Base-by-base conservation (phyloP, 2,329 filamentous ascomycete species). In the Ophiostoma montium region DNA sequence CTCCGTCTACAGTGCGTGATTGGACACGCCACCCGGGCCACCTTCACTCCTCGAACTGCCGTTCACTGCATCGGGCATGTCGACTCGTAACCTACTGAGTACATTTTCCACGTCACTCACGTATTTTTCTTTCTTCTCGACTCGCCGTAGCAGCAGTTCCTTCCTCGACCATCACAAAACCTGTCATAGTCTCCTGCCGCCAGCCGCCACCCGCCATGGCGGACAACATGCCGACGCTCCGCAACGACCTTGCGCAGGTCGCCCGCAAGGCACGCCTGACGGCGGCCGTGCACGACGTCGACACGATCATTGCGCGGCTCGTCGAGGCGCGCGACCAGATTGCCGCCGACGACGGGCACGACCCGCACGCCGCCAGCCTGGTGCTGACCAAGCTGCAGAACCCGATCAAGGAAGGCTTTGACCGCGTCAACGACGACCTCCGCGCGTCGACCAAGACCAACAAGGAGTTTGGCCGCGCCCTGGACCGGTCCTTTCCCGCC, bases 351-450 rank as follows among this genome's bases (percentile, higher is more conserved):
- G 30, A n/a, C 30, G 30, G 8, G 15, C 59, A 65, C 76, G 83
- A 88, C 59, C 78, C 84, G 21, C 78, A 80, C 54, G 77, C 76
- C 35, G 80, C 86, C 15, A 78, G 81, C 38, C 70, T 89, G 52
- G 83, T 81, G 23, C 75, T 96, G 58, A 84, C 85, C 30, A 89
- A 84, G 61, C 75, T 95, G 16, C 88, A 95, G 62, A 89, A 84
- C 55, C 86, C 89, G 0, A 72, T 95, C 50, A 92, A 89, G 60
- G 72, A 82, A 47, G 80, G 82, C 1, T 82, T 96, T 53, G 87
- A 94, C 35, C 74, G 77, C 33, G 79, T 94, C 35, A 90, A 84
- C 56, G 80, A 84, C 48, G 82, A 86, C 58, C 68, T 96, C 46
- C 92, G 87, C 63, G 84, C 86, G 49, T 81, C 92, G 3, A 84